These are phyloP conservation scores for Botrytis tulipae DNA, from an alignment of 2,329 filamentous ascomycete species.

Conservation along the genomic window DNA sequence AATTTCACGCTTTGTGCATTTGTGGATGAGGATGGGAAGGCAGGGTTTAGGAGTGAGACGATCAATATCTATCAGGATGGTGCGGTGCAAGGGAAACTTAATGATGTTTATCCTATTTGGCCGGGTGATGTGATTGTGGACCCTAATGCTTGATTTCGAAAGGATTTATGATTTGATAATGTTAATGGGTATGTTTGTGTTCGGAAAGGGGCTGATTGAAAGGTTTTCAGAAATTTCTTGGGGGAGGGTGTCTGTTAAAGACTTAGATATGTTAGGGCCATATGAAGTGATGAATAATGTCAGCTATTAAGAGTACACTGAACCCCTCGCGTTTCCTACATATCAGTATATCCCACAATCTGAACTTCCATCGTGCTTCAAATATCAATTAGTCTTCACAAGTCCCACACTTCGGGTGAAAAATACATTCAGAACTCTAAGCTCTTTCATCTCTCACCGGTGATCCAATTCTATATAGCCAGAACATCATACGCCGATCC, in stretches of 20 bases:
- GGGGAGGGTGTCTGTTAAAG: too few species aligned
- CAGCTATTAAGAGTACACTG: neutral
- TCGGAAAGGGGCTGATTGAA: too few species aligned
- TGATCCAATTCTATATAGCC: too few species aligned
- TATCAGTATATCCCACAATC: neutral
- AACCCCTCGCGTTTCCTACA: neutral
- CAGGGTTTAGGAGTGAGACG: neutral
- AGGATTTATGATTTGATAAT: neutral
- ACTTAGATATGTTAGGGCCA: too few species aligned
- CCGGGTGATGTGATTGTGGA: neutral
- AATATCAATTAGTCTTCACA: too few species aligned
- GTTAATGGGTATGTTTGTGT: too few species aligned
- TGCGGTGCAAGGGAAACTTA: neutral
- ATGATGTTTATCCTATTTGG: conserved; percentile 10
- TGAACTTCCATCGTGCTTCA: neutral
- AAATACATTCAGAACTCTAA: too few species aligned
- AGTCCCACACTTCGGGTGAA: too few species aligned
- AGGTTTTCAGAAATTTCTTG: too few species aligned
- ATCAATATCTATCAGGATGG: neutral
- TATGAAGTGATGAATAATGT: neutral
- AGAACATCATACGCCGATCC: too few species aligned
- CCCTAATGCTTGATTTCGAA: neutral
- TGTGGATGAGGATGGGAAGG: neutral
- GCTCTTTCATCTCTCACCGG: too few species aligned
- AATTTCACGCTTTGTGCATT: conserved; percentile 13